These are phyloP conservation scores for Pichia inconspicua DNA, from an alignment of 1,139 yeast species.

Conservation along the genomic window DNA sequence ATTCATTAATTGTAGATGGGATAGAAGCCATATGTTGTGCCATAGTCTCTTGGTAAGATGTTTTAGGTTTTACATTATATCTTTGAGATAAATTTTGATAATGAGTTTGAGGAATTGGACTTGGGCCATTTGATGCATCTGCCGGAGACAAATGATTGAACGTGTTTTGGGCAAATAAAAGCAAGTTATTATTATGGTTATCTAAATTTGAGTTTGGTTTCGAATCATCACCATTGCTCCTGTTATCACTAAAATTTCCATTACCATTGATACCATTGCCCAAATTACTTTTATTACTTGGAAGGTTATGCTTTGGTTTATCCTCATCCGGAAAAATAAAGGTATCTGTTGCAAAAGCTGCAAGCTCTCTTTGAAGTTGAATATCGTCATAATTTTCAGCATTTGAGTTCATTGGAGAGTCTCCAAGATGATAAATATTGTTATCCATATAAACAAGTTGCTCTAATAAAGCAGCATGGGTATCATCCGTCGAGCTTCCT, in stretches of 20 bases:
- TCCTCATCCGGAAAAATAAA: slow-evolving; percentile 76
- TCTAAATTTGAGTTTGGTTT: background rate
- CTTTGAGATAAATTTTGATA: slow-evolving; percentile 15
- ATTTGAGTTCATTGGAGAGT: slow-evolving; percentile 17
- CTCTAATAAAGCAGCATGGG: slow-evolving; percentile 63
- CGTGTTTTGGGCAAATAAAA: slow-evolving; percentile 12
- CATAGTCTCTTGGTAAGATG: slow-evolving; percentile 14
- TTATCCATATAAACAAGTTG: slow-evolving; percentile 73
- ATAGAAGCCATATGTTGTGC: slow-evolving; percentile 16
- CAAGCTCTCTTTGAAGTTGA: slow-evolving; percentile 61
- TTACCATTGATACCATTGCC: slow-evolving; percentile 4
- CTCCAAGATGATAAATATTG: slow-evolving; percentile 49
- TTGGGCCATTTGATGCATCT: slow-evolving; percentile 3
- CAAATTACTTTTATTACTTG: slow-evolving; percentile 1
- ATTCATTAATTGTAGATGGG: slow-evolving; percentile 26
- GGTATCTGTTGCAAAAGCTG: slow-evolving; percentile 74
- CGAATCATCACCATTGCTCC: background rate
- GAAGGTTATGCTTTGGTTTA: slow-evolving; percentile 35
- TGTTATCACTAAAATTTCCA: background rate
- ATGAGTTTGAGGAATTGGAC: slow-evolving; percentile 11
- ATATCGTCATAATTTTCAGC: slow-evolving; percentile 40
- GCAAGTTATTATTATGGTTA: slow-evolving; percentile 2
- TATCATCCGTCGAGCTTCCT: slow-evolving; percentile 29
- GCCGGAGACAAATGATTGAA: slow-evolving; percentile 17
- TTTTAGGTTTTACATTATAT: slow-evolving; percentile 13